Percentiles rank a stretch among this genome's conserved stretches.
Conservation (phyloP, 2,329 filamentous ascomycete species). For the Clonostachys chloroleuca region DNA sequence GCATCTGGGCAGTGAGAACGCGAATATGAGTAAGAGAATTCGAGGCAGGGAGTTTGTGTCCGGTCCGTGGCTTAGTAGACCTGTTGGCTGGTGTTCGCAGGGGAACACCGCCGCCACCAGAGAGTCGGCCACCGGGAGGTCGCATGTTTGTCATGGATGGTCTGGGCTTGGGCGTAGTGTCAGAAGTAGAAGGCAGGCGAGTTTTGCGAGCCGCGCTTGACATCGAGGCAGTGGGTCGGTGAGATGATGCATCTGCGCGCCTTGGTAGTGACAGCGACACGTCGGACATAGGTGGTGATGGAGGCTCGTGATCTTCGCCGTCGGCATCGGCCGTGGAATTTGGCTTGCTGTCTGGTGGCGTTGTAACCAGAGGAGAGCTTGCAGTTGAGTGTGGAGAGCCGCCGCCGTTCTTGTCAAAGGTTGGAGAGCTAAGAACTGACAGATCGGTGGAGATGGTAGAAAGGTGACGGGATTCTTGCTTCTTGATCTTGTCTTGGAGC, state of each 20-base stretch:
- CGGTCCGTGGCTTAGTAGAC: slow-evolving; percentile 51
- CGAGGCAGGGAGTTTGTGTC: slow-evolving; percentile 48
- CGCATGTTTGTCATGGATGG: slow-evolving; percentile 26
- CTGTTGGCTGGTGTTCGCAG: slow-evolving; percentile 40
- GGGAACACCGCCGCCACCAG: slow-evolving; percentile 40
- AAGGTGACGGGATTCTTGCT: slow-evolving; percentile 55
- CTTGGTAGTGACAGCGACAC: slow-evolving; percentile 60
- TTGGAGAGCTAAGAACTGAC: slow-evolving; percentile 63
- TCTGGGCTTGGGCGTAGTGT: slow-evolving; percentile 49
- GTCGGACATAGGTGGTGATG: slow-evolving; percentile 91
- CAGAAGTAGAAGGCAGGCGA: slow-evolving; percentile 51
- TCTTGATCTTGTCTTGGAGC: slow-evolving; percentile 86
- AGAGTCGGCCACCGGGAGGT: slow-evolving; percentile 32
- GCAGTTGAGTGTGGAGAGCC: slow-evolving; percentile 69
- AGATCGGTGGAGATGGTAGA: slow-evolving; percentile 57
- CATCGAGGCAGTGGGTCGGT: slow-evolving; percentile 22
- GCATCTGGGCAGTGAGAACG: slow-evolving; percentile 92
- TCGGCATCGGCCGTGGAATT: slow-evolving; percentile 51
- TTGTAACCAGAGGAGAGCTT: slow-evolving; percentile 86
- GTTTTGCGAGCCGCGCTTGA: slow-evolving; percentile 35
- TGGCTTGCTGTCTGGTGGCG: slow-evolving; percentile 71
- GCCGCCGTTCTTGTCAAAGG: slow-evolving; percentile 67
- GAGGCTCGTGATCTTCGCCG: slow-evolving; percentile 73
- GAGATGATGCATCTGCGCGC: slow-evolving; percentile 33
- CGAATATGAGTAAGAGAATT: slow-evolving; percentile 89